Base-by-base conservation (phyloP, 2,329 filamentous ascomycete species). In the Ophiostoma angusticollis region DNA sequence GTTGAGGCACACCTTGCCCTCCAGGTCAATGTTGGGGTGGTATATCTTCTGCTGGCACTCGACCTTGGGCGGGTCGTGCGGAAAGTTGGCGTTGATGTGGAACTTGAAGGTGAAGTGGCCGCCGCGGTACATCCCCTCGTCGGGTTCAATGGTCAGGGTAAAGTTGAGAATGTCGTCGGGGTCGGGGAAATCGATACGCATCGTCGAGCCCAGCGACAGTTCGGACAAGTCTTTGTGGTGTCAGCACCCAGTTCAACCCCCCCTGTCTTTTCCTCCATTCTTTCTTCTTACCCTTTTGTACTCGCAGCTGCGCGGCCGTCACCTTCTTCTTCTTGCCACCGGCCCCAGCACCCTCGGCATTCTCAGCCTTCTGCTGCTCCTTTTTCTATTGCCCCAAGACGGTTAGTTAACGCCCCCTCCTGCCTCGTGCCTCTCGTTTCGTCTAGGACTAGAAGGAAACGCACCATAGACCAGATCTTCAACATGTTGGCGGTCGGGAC, bases 391-490 rank as follows among this genome's bases (percentile, higher is more conserved):
- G 9, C 7, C n/a, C n/a, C n/a, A n/a, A n/a, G n/a, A n/a, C n/a
- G n/a, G n/a, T n/a, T n/a, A n/a, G n/a, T n/a, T n/a, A n/a, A n/a
- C n/a, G n/a, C n/a, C n/a, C n/a, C n/a, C n/a, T n/a, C n/a, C 28
- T 9, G 44, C 17, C 7, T 9, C 11, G 23, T 18, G 16, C 9
- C 13, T 29, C 21, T n/a, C 17, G 5, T 21, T 27, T 43, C 33
- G 17, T 30, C 11, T 33, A 31, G n/a, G 16, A 14, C 35, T 27
- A 24, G 22, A 3, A 14, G 9, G n/a, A 13, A 23, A 43, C 27
- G 28, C 68, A 93, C 86, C 89, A 96, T 94, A 54, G 86, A 93
- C 91, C 89, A 96, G 70, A 96, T 95, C 69, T 96, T 96, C 71
- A 95, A 73, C 91, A 96, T 96, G 57, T 68, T 87, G 65, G 49